These are phyloP conservation scores for Dioscorea dumetorum DNA, from an alignment of 106 monocot genomes.

Conservation along the genomic window DNA sequence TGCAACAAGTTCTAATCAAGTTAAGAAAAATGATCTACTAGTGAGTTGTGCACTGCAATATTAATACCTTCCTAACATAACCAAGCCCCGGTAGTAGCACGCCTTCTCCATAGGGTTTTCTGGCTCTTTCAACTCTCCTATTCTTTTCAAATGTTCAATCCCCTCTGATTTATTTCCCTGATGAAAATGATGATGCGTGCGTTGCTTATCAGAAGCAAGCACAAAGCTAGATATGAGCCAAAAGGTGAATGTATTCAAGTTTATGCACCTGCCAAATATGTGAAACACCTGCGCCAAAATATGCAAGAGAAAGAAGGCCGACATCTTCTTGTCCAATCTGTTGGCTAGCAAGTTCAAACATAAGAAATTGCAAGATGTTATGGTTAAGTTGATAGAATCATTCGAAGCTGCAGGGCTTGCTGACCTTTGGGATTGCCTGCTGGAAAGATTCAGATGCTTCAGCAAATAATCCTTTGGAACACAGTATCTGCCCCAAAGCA, in stretches of 20 bases:
- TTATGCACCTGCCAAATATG: slow-evolving; percentile 49
- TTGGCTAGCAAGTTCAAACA: background rate
- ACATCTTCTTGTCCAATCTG: slow-evolving; percentile 59
- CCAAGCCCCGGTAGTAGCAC: slow-evolving; percentile 65
- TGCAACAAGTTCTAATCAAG: background rate
- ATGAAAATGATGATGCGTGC: background rate
- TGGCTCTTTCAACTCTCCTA: slow-evolving; percentile 73
- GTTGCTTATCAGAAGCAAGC: background rate
- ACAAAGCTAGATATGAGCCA: too few relatives aligned
- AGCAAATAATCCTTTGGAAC: slow-evolving; percentile 40
- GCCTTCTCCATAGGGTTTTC: slow-evolving; percentile 54
- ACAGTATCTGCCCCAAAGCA: slow-evolving; percentile 73
- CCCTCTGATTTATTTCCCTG: slow-evolving; percentile 65
- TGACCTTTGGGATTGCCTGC: slow-evolving; percentile 73
- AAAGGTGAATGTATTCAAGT: background rate
- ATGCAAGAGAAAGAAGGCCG: slow-evolving; percentile 57
- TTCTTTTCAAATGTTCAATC: slow-evolving; percentile 61
- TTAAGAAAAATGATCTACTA: too few relatives aligned
- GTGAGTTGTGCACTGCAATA: too few relatives aligned
- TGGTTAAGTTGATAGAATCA: background rate
- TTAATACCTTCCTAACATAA: slow-evolving; percentile 73
- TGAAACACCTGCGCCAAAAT: slow-evolving; percentile 74
- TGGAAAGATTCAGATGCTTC: slow-evolving; percentile 83
- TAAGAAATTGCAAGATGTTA: background rate
- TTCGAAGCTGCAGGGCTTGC: background rate